phyloP scores from a whole-genome alignment of 768 basidiomycete species.

The Daedaleopsis nitida region DNA sequence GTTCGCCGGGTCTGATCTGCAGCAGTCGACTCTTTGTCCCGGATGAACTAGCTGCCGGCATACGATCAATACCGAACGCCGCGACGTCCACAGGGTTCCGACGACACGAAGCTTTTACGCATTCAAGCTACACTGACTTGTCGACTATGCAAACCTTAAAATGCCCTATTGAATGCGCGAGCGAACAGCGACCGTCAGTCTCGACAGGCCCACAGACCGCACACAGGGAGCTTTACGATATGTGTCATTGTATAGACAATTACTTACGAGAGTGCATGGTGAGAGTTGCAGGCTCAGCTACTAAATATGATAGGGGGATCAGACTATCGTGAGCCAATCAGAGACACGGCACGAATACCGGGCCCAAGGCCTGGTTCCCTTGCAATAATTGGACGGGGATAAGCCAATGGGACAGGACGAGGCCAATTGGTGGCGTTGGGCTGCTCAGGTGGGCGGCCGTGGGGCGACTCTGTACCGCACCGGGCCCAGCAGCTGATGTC shows the following conservation, averaged over 20 bases:
- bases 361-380: neutral
- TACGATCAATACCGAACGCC: too few relatives aligned
- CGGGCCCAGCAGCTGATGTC: conserved; percentile 16
- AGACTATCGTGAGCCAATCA: conserved; percentile 6
- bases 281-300: neutral
- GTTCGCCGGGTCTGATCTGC: too few relatives aligned
- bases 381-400: too few relatives aligned
- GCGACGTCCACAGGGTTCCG: too few relatives aligned
- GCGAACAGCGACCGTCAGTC: neutral
- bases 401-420: conserved; percentile 1
- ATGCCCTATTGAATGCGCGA: neutral
- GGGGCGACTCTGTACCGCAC: neutral
- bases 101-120: neutral
- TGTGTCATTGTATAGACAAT: neutral
- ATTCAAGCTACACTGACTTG: neutral
- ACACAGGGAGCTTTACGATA: neutral
- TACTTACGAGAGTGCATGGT: neutral
- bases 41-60: too few relatives aligned
- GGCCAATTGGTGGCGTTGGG: conserved; percentile 5
- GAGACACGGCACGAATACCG: conserved; percentile 1
- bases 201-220: neutral
- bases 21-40: too few relatives aligned
- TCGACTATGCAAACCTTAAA: neutral
- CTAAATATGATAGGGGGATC: neutral
- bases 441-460: conserved; percentile 7